These are phyloP conservation scores for Macadamia integrifolia DNA, from an alignment of 164 flowering plant species.

Conservation along the genomic window DNA sequence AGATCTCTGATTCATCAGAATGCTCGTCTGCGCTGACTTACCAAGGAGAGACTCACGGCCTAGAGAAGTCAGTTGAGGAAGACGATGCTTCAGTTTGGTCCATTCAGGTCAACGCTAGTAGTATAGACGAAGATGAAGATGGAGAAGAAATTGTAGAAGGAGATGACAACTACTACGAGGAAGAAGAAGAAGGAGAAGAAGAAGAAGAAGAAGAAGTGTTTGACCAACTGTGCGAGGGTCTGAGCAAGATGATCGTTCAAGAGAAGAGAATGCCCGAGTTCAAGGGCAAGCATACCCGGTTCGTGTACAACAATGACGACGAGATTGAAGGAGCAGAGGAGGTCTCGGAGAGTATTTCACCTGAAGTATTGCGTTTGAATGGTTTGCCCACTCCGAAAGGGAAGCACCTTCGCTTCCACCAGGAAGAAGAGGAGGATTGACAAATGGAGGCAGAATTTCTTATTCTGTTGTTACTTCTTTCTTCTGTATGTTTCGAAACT, in stretches of 20 bases:
- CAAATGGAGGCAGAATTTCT: no score
- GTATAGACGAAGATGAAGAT: slow-evolving; percentile 31
- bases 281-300: slow-evolving; percentile 16
- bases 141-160: slow-evolving; percentile 12
- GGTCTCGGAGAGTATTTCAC: slow-evolving; percentile 1
- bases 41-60: slow-evolving; percentile 12
- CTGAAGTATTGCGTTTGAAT: slow-evolving; percentile 10
- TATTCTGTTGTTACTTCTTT: no score
- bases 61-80: slow-evolving; percentile 35
- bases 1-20: slow-evolving; percentile 30
- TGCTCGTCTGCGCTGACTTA: slow-evolving; percentile 40
- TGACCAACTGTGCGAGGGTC: slow-evolving; percentile 12
- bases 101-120: slow-evolving; percentile 66
- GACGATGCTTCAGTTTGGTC: slow-evolving; percentile 69
- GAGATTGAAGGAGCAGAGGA: slow-evolving; percentile 21
- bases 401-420: slow-evolving; percentile 22
- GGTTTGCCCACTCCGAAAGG: slow-evolving; percentile 18
- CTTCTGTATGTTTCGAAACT: no score
- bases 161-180: not conserved
- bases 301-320: slow-evolving; percentile 16
- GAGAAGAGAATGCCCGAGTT: slow-evolving; percentile 10
- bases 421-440: slow-evolving; percentile 7
- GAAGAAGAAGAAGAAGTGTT: not conserved
- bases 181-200: not conserved
- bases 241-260: slow-evolving; percentile 9